Percentiles rank a stretch among this genome's conserved stretches.
Evolutionary conservation across 2,329 filamentous ascomycete genomes (phyloP).

Genomic region (Hypoxylon sp.): DNA sequence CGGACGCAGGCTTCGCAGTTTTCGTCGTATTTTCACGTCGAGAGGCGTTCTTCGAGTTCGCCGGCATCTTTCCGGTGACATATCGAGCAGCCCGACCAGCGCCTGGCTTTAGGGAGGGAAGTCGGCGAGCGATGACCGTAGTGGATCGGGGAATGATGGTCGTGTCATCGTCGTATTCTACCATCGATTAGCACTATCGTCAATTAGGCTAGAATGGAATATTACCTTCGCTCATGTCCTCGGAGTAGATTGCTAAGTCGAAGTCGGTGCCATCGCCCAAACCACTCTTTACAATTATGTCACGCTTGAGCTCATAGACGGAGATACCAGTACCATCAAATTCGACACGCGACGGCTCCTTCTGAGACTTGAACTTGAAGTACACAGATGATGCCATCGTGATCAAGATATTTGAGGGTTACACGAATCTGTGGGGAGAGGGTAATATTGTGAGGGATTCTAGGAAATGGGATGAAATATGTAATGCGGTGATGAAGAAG

Average conservation of each 20-base stretch:
- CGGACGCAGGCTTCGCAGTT: slow-evolving; percentile 69
- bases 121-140: slow-evolving; percentile 88
- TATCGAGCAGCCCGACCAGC: slow-evolving; percentile 94
- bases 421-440: slow-evolving; percentile 36
- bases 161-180: slow-evolving; percentile 98
- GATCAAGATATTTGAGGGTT: slow-evolving; percentile 50
- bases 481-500: slow-evolving; percentile 43
- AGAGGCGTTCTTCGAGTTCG: slow-evolving; percentile 85
- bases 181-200: slow-evolving; percentile 39
- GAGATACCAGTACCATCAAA: slow-evolving; percentile 99
- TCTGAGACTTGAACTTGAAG: slow-evolving; percentile 99
- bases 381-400: slow-evolving; percentile 97
- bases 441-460: slow-evolving; percentile 23
- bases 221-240: slow-evolving; percentile 91
- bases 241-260: slow-evolving; percentile 93
- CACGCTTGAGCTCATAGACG: slow-evolving; percentile 98
- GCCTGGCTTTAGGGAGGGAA: slow-evolving; percentile 87
- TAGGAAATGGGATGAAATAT: slow-evolving; percentile 37
- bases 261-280: slow-evolving; percentile 97
- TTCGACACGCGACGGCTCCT: slow-evolving; percentile 92
- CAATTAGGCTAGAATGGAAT: not conserved
- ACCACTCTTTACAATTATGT: slow-evolving; percentile 95
- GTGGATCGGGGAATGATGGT: slow-evolving; percentile 97
- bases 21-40: slow-evolving; percentile 76
- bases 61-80: slow-evolving; percentile 95